Evolutionary conservation across 2,329 filamentous ascomycete species (phyloP), one percentile per base, ranked within the genome.

Genomic region (Cladobotryum mycophilum): DNA sequence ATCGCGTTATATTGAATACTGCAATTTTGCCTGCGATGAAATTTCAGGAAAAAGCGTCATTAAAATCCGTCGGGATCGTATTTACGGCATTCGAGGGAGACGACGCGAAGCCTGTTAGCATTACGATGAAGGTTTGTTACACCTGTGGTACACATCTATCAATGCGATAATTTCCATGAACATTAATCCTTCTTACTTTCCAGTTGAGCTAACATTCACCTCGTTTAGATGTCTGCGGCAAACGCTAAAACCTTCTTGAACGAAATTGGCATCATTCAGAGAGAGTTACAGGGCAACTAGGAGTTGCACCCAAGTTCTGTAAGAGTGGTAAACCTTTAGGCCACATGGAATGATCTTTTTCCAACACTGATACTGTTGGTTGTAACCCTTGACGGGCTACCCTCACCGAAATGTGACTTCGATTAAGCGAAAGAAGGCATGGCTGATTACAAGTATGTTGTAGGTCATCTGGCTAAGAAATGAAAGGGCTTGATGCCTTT

Each of bases 1-100:
- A 91, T 61, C 82, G 89, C 18, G 83, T 97, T 48, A 84, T 96
- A 55, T 75, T 97, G 46, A 97, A 97, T 70, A 89, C 87, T 1
- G 82, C 84, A 1, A 77, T 97, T 53, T 80, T 89, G 53, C 85
- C 88, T 51, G 81, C 84, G 5, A 87, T 95, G 79, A 82, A 82
- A 41, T 89, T 95, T 62, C 85, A 89, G 53, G 82, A 90, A 47
- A 86, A 86, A 60, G 84, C 88, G 30, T 82, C 80, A 40, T 79
- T 86, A 54, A 89, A 89, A 67, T 79, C 82, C 41, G 76, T 89
- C 44, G 78, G 81, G 48, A 80, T 95, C 18, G 62, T 84, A 36
- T 85, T 85, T 59, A 84, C 79, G 1, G 81, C 81, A 9, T 79
- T 84, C 53, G 80, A 84, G 58, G 80, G 75, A 18, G 69, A 70